Evolutionary conservation across 805 yeast species (phyloP).

Genomic region (Kockiozyma suomiensis): DNA sequence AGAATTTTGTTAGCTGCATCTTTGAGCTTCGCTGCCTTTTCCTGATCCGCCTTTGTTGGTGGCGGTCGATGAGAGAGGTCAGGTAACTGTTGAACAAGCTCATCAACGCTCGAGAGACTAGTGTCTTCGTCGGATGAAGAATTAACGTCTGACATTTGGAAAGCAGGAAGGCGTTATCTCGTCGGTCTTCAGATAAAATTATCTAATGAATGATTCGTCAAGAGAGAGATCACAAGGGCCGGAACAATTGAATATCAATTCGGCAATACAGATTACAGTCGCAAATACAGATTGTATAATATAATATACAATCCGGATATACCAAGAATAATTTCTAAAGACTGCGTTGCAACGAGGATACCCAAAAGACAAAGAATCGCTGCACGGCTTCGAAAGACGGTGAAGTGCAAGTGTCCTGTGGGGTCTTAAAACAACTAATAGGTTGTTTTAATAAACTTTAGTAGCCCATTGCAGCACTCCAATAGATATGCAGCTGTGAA

Average conservation of each 20-base stretch:
- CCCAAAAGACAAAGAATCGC: too few species aligned
- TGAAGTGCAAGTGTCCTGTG: too few species aligned
- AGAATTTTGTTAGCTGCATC: conserved; percentile 86
- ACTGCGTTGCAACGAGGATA: too few species aligned
- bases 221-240: too few species aligned
- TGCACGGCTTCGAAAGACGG: too few species aligned
- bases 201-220: neutral
- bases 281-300: too few species aligned
- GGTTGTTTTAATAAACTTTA: neutral
- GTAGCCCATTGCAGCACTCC: neutral
- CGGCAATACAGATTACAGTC: too few species aligned
- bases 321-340: too few species aligned
- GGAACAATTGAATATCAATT: too few species aligned
- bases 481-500: too few species aligned
- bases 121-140: conserved; percentile 3
- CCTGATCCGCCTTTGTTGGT: conserved; percentile 47
- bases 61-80: conserved; percentile 6
- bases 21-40: conserved; percentile 78
- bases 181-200: neutral
- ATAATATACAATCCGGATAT: too few species aligned
- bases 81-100: conserved; percentile 6
- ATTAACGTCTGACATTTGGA: conserved; percentile 4
- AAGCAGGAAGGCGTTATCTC: too few species aligned
- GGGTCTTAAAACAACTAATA: neutral
- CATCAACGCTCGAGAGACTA: conserved; percentile 9